A percentile compares a stretch with the other conserved stretches of the same genome.
These are phyloP conservation scores for Crithidia fasciculata DNA, from an alignment of 208 protist species.

Conservation along the genomic window DNA sequence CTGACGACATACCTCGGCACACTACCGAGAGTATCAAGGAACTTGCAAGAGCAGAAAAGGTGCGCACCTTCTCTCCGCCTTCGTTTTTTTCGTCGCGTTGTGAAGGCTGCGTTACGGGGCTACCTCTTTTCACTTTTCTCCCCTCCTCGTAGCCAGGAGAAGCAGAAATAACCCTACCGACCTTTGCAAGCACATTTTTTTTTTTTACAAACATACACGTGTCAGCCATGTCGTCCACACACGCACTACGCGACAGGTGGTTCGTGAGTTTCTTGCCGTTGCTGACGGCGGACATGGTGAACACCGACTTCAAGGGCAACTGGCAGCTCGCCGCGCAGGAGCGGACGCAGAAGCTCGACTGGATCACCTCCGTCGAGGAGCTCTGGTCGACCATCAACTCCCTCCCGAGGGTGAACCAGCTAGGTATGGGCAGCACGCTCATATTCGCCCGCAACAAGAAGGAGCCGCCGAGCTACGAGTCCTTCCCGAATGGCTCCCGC, in stretches of 20 bases:
- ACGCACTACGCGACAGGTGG: conserved; percentile 80
- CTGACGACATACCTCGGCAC: no score
- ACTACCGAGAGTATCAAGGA: no score
- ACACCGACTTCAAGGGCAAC: conserved; percentile 81
- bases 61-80: no score
- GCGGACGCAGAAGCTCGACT: conserved; percentile 80
- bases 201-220: no score
- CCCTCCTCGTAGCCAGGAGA: background rate
- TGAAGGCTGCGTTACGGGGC: no score
- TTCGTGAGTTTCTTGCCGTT: conserved; percentile 88
- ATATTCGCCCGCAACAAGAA: conserved; percentile 87
- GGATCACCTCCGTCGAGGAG: conserved; percentile 86
- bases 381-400: conserved; percentile 92
- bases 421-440: conserved; percentile 80
- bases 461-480: conserved; percentile 85
- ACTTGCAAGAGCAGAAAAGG: no score
- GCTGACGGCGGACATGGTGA: conserved; percentile 71
- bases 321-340: conserved; percentile 84
- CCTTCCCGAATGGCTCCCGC: conserved; percentile 84
- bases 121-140: no score
- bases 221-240: conserved; percentile 39
- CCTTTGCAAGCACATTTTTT: no score
- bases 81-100: no score
- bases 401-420: conserved; percentile 80
- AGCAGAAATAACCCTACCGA: background rate